Evolutionary conservation across 2,329 filamentous ascomycete species (phyloP).

Genomic region (Teratosphaeria nubilosa): DNA sequence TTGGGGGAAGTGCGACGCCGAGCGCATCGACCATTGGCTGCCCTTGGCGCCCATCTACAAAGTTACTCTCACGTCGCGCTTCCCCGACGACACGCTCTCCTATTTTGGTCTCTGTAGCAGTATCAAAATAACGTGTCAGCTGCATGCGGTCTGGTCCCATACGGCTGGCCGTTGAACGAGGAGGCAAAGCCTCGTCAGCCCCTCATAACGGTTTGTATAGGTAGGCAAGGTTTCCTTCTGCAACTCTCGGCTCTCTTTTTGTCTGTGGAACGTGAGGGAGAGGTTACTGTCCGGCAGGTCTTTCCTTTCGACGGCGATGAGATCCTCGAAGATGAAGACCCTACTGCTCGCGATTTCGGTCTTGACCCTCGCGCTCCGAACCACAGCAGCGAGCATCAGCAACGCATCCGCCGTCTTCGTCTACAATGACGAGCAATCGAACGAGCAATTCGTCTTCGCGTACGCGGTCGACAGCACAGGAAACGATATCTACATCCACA

Average conservation of each 20-base stretch:
- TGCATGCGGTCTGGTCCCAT: background rate
- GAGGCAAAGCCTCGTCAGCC: background rate
- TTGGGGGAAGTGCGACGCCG: background rate
- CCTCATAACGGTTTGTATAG: background rate
- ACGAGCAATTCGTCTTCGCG: slow-evolving; percentile 12
- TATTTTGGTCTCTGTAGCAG: background rate
- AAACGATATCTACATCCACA: slow-evolving; percentile 15
- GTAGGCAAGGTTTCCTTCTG: background rate
- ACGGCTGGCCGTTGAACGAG: background rate
- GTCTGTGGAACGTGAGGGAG: background rate
- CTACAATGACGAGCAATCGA: slow-evolving; percentile 3
- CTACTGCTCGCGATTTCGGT: background rate
- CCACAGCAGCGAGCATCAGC: background rate
- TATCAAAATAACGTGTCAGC: background rate
- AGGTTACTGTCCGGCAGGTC: background rate
- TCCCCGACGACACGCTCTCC: background rate
- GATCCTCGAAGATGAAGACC: background rate
- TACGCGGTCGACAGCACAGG: slow-evolving; percentile 9
- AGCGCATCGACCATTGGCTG: background rate
- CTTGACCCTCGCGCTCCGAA: background rate
- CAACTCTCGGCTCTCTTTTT: background rate
- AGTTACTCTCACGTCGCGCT: background rate
- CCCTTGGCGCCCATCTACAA: background rate
- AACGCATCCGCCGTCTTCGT: slow-evolving; percentile 7
- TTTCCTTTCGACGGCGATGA: background rate